Conservation (phyloP, 1,284 basidiomycete genomes). For the Heterobasidion annosum region DNA sequence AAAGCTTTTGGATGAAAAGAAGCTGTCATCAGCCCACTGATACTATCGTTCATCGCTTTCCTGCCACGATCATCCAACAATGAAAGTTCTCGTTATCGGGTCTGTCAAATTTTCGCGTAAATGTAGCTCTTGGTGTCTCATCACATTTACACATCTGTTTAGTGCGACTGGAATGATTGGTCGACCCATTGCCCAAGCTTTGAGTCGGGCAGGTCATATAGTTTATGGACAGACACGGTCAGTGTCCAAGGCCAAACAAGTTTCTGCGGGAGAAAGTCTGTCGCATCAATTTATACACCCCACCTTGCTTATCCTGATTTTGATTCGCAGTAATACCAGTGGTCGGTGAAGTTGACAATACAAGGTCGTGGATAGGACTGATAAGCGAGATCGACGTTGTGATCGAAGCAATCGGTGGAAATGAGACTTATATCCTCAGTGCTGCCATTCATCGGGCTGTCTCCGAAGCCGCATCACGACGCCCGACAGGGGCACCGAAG, state of each 20-base stretch:
- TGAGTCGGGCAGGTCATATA: slow-evolving; percentile 40
- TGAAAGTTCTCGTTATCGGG: slow-evolving; percentile 2
- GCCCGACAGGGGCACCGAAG: slow-evolving; percentile 26
- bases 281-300: neutral
- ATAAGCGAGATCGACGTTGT: slow-evolving; percentile 34
- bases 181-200: slow-evolving; percentile 34
- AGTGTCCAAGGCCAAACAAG: slow-evolving; percentile 25
- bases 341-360: slow-evolving; percentile 10
- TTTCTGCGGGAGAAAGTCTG: slow-evolving; percentile 24
- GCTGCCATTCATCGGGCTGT: slow-evolving; percentile 25
- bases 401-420: slow-evolving; percentile 24
- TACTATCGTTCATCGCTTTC: neutral
- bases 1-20: neutral
- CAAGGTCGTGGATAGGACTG: slow-evolving; percentile 29
- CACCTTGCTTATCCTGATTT: neutral
- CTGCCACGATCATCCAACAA: neutral
- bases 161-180: slow-evolving; percentile 34
- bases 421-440: slow-evolving; percentile 14
- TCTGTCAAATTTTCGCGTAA: neutral
- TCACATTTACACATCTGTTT: neutral
- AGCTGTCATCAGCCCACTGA: neutral
- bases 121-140: neutral
- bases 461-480: slow-evolving; percentile 20
- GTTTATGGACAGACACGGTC: slow-evolving; percentile 43
- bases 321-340: neutral